Conservation (phyloP, 768 basidiomycete genomes). For the Strobilomyces echinocephalus region DNA sequence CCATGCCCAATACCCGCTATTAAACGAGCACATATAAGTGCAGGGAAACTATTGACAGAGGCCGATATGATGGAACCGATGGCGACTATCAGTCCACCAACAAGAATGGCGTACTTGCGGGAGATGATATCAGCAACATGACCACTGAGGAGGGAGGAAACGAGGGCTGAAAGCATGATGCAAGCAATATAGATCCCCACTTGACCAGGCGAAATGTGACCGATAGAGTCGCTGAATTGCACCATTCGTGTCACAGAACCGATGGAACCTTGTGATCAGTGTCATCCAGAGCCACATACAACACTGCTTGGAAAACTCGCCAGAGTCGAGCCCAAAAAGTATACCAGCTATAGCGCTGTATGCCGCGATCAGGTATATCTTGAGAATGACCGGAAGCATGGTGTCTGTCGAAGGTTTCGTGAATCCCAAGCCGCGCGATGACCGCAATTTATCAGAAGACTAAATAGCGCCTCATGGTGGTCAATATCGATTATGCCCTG, state of each 20-base stretch:
- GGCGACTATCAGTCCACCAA: conserved; percentile 39
- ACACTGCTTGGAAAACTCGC: conserved; percentile 4
- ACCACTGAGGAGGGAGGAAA: conserved; percentile 39
- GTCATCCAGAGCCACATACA: neutral
- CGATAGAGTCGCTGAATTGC: conserved; percentile 39
- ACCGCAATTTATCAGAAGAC: too few relatives aligned
- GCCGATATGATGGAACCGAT: conserved; percentile 38
- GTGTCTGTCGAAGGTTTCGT: neutral
- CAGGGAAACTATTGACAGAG: conserved; percentile 30
- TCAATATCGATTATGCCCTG: too few relatives aligned
- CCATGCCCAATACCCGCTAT: conserved; percentile 45
- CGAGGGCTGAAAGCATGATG: conserved; percentile 39
- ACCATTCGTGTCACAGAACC: conserved; percentile 47
- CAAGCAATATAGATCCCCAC: conserved; percentile 43
- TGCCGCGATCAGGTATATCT: conserved; percentile 25
- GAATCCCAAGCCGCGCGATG: neutral
- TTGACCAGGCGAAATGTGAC: conserved; percentile 32
- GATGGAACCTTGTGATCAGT: conserved; percentile 26
- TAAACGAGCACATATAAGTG: conserved; percentile 43
- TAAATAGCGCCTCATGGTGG: too few relatives aligned
- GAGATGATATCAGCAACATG: conserved; percentile 43
- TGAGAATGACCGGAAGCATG: conserved; percentile 2
- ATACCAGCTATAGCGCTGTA: conserved; percentile 25
- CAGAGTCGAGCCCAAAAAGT: conserved; percentile 31
- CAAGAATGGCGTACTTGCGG: conserved; percentile 42